A percentile compares a stretch with the other conserved stretches of the same genome.
These are phyloP conservation scores for Pyrus communis DNA, from an alignment of 306 rosid genomes.

Conservation along the genomic window DNA sequence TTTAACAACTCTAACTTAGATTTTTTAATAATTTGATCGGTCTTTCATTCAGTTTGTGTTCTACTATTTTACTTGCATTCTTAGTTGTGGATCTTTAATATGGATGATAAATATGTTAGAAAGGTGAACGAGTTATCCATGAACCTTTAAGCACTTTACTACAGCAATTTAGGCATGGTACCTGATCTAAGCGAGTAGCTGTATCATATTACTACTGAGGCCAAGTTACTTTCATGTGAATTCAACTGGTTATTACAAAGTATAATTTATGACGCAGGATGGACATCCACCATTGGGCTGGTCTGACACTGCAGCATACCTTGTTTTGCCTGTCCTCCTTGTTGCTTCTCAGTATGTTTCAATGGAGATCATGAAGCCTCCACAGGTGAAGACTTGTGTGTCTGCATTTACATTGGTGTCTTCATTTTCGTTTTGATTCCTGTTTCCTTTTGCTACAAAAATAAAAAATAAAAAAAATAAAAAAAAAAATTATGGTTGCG, in stretches of 20 bases:
- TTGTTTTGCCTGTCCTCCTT: conserved; percentile 90
- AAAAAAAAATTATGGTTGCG: neutral
- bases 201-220: neutral
- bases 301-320: conserved; percentile 85
- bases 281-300: conserved; percentile 99
- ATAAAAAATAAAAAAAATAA: neutral
- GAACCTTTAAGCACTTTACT: neutral
- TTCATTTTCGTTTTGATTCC: conserved; percentile 7
- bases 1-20: neutral
- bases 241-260: conserved; percentile 5
- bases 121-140: neutral
- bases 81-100: conserved; percentile 3
- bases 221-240: neutral
- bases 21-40: neutral
- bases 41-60: neutral
- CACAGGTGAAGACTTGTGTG: conserved; percentile 52
- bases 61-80: neutral
- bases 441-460: neutral
- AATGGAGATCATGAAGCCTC: conserved; percentile 98
- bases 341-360: conserved; percentile 76
- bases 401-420: neutral
- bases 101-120: neutral
- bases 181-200: neutral
- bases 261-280: conserved; percentile 49
- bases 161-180: neutral